Base-by-base conservation (phyloP, 2,329 filamentous ascomycete species). In the Fusarium subtropicale region DNA sequence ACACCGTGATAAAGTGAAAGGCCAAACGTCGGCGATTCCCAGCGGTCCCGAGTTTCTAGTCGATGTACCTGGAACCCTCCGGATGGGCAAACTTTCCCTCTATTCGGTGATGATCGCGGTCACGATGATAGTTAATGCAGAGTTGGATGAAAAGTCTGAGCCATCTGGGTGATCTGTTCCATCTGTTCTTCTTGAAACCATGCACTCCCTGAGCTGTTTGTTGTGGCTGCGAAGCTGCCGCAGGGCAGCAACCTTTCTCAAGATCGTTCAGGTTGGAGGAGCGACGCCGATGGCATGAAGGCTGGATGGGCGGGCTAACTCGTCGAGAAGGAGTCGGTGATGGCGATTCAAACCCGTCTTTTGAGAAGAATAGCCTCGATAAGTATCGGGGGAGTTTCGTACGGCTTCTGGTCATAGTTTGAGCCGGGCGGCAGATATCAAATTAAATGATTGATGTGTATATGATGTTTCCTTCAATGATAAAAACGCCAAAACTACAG, bases 141-240 rank as follows among this genome's bases (percentile, higher is more conserved):
- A 51, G 18, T 5, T 51, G 33, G 7, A 8, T 20, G 26, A 51
- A n/a, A 8, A 16, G 24, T n/a, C 15, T 18, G n/a, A 12, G 12
- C 13, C 48, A 16, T 22, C 5, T 4, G 24, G 7, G 34, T 13
- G 18, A n/a, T 18, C 13, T 9, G 15, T 18, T 7, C 24, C 34
- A 12, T 7, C 39, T 36, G 8, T 3, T 7, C 3, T 1, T 15
- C 13, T 24, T 2, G 2, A 12, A 4, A 18, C 9, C 3, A 10
- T 7, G 4, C 13, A 4, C n/a, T 20, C n/a, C 7, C 20, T 20
- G 9, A 2, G 7, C 24, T 51, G 7, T 26, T 18, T 15, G 34
- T 9, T 6, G 33, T n/a, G 24, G n/a, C 12, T 7, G 18, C 18
- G 11, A 24, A 26, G 5, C 2, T 15, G 7, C 20, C 24, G n/a